These are phyloP conservation scores for Fusarium haematococcum DNA, from an alignment of 2,329 filamentous ascomycete genomes.

Conservation along the genomic window DNA sequence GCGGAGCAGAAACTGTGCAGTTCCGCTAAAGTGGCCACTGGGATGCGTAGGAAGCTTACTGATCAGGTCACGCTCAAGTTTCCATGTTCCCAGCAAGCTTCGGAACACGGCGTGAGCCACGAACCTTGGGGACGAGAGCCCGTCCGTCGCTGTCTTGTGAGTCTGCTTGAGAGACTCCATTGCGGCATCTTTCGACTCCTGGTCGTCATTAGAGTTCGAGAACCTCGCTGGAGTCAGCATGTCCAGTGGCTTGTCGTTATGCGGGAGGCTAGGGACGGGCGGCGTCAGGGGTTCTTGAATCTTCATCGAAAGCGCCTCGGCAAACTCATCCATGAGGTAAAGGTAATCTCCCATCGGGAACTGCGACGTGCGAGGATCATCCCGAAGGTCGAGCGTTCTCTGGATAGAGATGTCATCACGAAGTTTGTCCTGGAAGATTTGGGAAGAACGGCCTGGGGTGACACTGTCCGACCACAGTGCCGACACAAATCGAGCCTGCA, in stretches of 20 bases:
- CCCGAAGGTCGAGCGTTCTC: constrained; percentile 63
- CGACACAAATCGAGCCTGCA: constrained; percentile 80
- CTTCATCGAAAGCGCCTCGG: constrained; percentile 66
- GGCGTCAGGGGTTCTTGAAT: constrained; percentile 49
- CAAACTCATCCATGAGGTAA: constrained; percentile 79
- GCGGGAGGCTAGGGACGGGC: constrained; percentile 49
- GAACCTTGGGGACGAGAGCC: constrained; percentile 61
- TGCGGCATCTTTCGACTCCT: constrained; percentile 53
- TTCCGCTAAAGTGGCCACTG: constrained; percentile 73
- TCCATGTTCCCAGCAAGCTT: constrained; percentile 78
- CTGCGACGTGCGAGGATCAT: constrained; percentile 68
- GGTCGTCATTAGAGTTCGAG: constrained; percentile 52
- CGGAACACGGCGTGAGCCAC: constrained; percentile 76
- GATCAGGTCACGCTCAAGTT: constrained; percentile 66
- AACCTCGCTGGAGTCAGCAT: constrained; percentile 69
- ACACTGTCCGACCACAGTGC: constrained; percentile 64
- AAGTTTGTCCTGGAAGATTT: constrained; percentile 55
- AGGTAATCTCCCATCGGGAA: constrained; percentile 88
- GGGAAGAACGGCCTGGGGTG: constrained; percentile 33
- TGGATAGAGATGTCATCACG: constrained; percentile 57
- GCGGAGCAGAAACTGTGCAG: constrained; percentile 73
- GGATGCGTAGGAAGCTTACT: constrained; percentile 69
- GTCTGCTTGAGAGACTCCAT: constrained; percentile 60
- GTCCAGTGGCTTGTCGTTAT: constrained; percentile 60
- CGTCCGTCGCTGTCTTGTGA: constrained; percentile 54